These are phyloP conservation scores for Gaeumannomyces sp. DNA, from an alignment of 2,329 filamentous ascomycete species.

Conservation along the genomic window DNA sequence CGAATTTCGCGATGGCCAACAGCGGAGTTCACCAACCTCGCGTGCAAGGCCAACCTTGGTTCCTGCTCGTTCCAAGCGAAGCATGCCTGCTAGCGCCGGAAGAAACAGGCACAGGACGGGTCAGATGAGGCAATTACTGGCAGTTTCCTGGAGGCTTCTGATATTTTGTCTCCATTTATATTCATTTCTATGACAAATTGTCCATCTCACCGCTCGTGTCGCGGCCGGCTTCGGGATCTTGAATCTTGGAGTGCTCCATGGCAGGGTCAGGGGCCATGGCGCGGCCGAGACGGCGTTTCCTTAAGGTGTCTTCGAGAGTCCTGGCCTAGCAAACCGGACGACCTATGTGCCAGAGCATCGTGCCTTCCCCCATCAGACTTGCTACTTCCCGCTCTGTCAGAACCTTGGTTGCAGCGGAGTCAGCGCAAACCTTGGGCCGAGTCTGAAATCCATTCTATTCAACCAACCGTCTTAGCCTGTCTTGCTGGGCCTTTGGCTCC, in stretches of 20 bases:
- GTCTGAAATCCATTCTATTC: background rate
- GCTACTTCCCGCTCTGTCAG: background rate
- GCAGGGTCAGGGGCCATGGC: background rate
- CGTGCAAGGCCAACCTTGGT: background rate
- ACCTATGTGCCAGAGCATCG: background rate
- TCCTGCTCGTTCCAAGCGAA: background rate
- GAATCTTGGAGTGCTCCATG: background rate
- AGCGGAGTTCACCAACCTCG: background rate
- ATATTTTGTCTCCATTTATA: background rate
- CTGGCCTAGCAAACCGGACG: background rate
- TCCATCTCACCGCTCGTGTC: background rate
- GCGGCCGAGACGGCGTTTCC: background rate
- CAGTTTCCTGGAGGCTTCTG: background rate
- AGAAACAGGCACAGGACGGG: background rate
- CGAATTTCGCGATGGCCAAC: background rate
- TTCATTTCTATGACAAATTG: background rate
- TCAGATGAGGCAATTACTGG: background rate
- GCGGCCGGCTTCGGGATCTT: background rate
- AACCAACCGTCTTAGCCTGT: no score
- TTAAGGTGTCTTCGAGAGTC: slow-evolving; percentile 11
- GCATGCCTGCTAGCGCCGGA: background rate
- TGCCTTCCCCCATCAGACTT: background rate
- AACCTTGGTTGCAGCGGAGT: background rate
- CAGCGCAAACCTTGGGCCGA: background rate
- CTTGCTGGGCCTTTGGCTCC: background rate